Percentiles rank a stretch among this genome's conserved stretches.
These are phyloP conservation scores for Elsinoe arachidis DNA, from an alignment of 2,329 filamentous ascomycete genomes.

Conservation along the genomic window DNA sequence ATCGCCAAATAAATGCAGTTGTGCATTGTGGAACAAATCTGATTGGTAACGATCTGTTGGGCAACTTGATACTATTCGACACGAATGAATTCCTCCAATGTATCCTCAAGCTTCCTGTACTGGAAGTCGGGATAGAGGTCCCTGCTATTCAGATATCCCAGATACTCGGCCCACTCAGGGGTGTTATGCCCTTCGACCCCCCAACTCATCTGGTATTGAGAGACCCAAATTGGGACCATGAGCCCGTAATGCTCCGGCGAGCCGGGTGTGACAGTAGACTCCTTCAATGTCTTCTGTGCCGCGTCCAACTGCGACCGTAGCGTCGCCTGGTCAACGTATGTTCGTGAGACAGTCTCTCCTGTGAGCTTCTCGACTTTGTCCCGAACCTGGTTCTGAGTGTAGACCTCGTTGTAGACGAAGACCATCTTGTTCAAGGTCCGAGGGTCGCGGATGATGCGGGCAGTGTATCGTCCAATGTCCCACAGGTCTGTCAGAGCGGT, in stretches of 20 bases:
- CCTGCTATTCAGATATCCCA: conserved; percentile 41
- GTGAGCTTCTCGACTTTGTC: conserved; percentile 39
- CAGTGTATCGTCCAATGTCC: conserved; percentile 48
- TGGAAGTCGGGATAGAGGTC: conserved; percentile 48
- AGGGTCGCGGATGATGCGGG: conserved; percentile 43
- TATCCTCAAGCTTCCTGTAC: conserved; percentile 29
- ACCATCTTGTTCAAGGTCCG: conserved; percentile 48
- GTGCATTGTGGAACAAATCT: too few species aligned
- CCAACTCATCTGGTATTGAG: conserved; percentile 40
- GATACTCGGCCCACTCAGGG: conserved; percentile 44
- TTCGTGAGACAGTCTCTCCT: conserved; percentile 35
- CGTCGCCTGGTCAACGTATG: background rate
- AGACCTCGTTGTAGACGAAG: conserved; percentile 40
- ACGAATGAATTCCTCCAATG: background rate
- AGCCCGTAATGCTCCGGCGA: background rate
- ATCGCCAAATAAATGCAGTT: too few species aligned
- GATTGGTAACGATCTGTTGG: too few species aligned
- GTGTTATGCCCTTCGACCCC: conserved; percentile 46
- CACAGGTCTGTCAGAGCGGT: conserved; percentile 40
- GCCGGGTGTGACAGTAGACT: background rate
- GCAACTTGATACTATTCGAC: background rate
- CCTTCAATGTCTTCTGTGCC: background rate
- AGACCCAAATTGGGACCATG: conserved; percentile 6
- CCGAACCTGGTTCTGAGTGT: conserved; percentile 40
- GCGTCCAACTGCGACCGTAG: background rate